Conservation (phyloP, 148 eudicot genomes). For the Vaccinium darrowii region DNA sequence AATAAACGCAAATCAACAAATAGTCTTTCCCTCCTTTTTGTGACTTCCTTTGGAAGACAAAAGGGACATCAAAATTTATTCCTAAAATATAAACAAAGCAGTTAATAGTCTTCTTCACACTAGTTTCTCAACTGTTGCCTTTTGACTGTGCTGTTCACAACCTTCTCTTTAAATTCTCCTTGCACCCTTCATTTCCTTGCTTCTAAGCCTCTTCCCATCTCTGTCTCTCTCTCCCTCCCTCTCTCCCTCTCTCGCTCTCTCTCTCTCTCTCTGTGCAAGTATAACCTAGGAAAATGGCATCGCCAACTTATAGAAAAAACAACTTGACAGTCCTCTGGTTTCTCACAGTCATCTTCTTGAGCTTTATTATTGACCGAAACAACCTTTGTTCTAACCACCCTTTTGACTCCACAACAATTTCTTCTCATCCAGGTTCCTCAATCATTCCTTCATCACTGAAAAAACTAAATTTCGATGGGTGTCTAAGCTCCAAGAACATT, state of each 20-base stretch:
- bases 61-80: not conserved
- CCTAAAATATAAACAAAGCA: not conserved
- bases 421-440: constrained; percentile 25
- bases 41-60: not conserved
- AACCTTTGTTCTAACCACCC: constrained; percentile 56
- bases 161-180: constrained; percentile 40
- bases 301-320: constrained; percentile 25
- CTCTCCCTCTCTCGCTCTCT: not conserved
- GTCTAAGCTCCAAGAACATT: constrained; percentile 41
- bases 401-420: constrained; percentile 32
- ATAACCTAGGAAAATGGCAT: constrained; percentile 24
- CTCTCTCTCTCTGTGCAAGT: not conserved
- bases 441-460: constrained; percentile 36
- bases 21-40: constrained; percentile 2
- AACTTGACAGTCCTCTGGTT: constrained; percentile 32
- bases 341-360: constrained; percentile 40
- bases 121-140: constrained; percentile 10
- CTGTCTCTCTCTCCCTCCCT: not conserved
- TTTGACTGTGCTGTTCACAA: constrained; percentile 27
- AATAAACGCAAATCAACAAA: not conserved
- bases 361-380: constrained; percentile 38
- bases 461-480: constrained; percentile 47
- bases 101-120: constrained; percentile 8
- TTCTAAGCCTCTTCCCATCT: constrained; percentile 21
- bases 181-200: constrained; percentile 23